Conservation (phyloP, 306 rosid species). For the Gillenia trifoliata region DNA sequence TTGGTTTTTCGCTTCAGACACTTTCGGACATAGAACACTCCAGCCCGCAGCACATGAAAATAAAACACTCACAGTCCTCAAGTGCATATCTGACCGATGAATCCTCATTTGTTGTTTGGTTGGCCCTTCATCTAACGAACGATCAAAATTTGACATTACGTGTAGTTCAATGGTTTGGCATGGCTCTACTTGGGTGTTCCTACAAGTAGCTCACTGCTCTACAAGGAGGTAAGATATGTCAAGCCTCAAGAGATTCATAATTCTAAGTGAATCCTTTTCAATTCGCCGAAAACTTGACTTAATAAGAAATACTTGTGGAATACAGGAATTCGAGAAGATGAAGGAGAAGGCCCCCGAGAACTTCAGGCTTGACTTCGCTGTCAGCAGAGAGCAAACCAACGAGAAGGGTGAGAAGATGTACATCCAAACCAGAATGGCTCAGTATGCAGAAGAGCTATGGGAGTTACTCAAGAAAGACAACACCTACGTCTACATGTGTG, state of each 20-base stretch:
- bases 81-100: neutral
- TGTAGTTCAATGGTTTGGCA: constrained; percentile 93
- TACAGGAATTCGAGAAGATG: constrained; percentile 90
- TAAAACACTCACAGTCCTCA: neutral
- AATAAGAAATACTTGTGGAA: neutral
- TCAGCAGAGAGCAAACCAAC: constrained; percentile 91
- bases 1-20: neutral
- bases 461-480: constrained; percentile 82
- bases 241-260: neutral
- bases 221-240: constrained; percentile 73
- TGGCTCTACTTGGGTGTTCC: constrained; percentile 99
- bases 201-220: constrained; percentile 90
- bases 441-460: constrained; percentile 94
- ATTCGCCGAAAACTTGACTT: neutral
- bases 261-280: neutral
- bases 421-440: constrained; percentile 98
- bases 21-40: neutral
- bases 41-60: neutral
- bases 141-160: constrained; percentile 12
- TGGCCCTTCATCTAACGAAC: neutral
- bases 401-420: constrained; percentile 98
- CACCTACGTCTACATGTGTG: constrained; percentile 91
- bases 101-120: neutral
- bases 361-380: constrained; percentile 88
- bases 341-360: constrained; percentile 69